Conservation (phyloP, 345 rosid species). For the Acer saccharum region DNA sequence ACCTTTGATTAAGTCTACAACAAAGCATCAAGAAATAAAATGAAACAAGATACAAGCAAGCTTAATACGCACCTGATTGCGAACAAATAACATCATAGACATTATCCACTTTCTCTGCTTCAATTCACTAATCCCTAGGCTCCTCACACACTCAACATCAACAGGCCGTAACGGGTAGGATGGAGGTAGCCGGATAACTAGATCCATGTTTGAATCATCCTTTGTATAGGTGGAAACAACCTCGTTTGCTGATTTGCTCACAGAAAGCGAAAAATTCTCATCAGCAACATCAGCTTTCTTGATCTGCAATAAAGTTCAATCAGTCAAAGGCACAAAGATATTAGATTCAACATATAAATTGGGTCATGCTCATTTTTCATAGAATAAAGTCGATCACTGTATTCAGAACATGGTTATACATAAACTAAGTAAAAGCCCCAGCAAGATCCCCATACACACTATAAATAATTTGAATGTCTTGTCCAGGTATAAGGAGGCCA, state of each 20-base stretch:
- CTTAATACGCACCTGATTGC: slow-evolving; percentile 71
- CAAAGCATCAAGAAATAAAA: background rate
- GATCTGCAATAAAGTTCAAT: slow-evolving; percentile 56
- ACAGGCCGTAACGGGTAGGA: slow-evolving; percentile 86
- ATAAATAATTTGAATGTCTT: background rate
- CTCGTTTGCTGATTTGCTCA: slow-evolving; percentile 93
- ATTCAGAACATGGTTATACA: background rate
- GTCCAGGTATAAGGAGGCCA: background rate
- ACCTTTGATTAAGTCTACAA: background rate
- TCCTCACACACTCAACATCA: slow-evolving; percentile 82
- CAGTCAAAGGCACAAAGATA: slow-evolving; percentile 7
- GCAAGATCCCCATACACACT: background rate
- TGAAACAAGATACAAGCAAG: slow-evolving; percentile 16
- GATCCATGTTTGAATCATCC: slow-evolving; percentile 96
- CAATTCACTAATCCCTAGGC: slow-evolving; percentile 89
- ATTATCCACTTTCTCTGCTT: slow-evolving; percentile 97
- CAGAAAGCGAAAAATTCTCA: slow-evolving; percentile 79
- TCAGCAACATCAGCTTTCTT: slow-evolving; percentile 81
- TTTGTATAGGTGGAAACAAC: slow-evolving; percentile 93
- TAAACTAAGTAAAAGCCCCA: background rate
- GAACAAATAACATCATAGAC: slow-evolving; percentile 92
- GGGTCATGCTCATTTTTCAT: background rate
- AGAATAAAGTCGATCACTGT: slow-evolving; percentile 6
- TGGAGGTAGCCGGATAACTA: slow-evolving; percentile 85
- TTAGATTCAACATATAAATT: background rate